phyloP scores from a whole-genome alignment of 2,329 filamentous ascomycete species.

The Chrysoporthe puriensis region DNA sequence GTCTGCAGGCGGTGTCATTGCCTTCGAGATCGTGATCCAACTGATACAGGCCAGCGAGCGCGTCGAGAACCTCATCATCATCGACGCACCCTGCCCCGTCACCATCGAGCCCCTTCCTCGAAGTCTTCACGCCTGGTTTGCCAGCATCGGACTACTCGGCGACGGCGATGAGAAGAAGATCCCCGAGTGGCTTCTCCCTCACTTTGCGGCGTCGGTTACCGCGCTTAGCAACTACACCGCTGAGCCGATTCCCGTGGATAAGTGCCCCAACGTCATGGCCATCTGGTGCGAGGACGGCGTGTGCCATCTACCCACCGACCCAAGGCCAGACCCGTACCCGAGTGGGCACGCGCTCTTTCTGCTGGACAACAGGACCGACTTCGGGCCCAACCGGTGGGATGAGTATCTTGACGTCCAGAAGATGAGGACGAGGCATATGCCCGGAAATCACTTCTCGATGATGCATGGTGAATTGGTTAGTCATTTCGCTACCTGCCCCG shows the following conservation, averaged over 20 bases:
- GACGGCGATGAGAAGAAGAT: constrained; percentile 62
- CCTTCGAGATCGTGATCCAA: constrained; percentile 67
- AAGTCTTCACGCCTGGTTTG: constrained; percentile 71
- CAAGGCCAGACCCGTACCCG: constrained; percentile 63
- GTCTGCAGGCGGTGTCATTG: constrained; percentile 77
- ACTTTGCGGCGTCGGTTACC: constrained; percentile 71
- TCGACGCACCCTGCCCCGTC: constrained; percentile 69
- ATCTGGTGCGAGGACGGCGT: constrained; percentile 78
- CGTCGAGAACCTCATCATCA: constrained; percentile 64
- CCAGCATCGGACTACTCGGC: constrained; percentile 71
- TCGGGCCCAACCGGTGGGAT: constrained; percentile 71
- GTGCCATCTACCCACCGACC: constrained; percentile 67
- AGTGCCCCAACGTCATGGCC: constrained; percentile 63
- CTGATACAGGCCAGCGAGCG: constrained; percentile 59
- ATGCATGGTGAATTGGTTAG: constrained; percentile 63
- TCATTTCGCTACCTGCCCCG: constrained; percentile 10
- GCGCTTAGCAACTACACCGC: constrained; percentile 72
- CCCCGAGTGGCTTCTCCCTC: constrained; percentile 73
- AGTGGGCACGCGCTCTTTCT: constrained; percentile 69
- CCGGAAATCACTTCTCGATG: constrained; percentile 77
- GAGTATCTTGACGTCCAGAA: constrained; percentile 64
- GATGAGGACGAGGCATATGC: constrained; percentile 68
- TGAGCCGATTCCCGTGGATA: constrained; percentile 61
- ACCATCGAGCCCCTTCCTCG: constrained; percentile 69
- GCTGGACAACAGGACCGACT: constrained; percentile 73